phyloP scores from a whole-genome alignment of 441 rosid species.

The Mallotus japonicus region DNA sequence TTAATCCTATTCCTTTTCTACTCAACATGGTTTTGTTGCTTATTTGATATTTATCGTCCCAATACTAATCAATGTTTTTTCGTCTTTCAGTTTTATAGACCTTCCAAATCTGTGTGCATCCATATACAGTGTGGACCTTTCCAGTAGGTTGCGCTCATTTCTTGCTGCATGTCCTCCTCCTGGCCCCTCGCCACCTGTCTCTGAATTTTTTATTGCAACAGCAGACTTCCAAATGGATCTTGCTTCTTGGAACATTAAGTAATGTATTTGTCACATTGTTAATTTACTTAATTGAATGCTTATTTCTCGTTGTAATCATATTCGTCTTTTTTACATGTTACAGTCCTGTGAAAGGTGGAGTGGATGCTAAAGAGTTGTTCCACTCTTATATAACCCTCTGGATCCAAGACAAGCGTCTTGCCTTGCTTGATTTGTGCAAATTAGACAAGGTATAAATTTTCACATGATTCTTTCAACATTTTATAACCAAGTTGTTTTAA shows the following conservation, averaged over 20 bases:
- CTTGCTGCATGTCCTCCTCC: conserved; percentile 85
- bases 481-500: not conserved
- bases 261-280: conserved; percentile 16
- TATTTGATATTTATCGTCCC: not conserved
- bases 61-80: conserved; percentile 13
- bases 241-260: conserved; percentile 78
- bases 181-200: conserved; percentile 70
- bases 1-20: not conserved
- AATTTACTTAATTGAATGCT: not conserved
- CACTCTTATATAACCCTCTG: conserved; percentile 66
- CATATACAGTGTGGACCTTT: conserved; percentile 76
- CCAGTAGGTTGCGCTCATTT: conserved; percentile 65
- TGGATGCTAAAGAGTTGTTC: conserved; percentile 81
- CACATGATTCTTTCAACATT: conserved; percentile 8
- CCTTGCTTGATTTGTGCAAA: conserved; percentile 79
- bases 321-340: conserved; percentile 28
- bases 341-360: conserved; percentile 84
- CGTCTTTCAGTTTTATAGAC: conserved; percentile 68
- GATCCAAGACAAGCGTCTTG: conserved; percentile 75
- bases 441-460: conserved; percentile 60
- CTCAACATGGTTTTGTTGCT: conserved; percentile 1
- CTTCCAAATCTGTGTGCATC: conserved; percentile 85
- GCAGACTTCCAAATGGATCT: conserved; percentile 90
- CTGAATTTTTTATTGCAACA: conserved; percentile 84
- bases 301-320: conserved; percentile 15